Evolutionary conservation across 805 yeast species (phyloP).

Genomic region (Pichia phayaonensis): DNA sequence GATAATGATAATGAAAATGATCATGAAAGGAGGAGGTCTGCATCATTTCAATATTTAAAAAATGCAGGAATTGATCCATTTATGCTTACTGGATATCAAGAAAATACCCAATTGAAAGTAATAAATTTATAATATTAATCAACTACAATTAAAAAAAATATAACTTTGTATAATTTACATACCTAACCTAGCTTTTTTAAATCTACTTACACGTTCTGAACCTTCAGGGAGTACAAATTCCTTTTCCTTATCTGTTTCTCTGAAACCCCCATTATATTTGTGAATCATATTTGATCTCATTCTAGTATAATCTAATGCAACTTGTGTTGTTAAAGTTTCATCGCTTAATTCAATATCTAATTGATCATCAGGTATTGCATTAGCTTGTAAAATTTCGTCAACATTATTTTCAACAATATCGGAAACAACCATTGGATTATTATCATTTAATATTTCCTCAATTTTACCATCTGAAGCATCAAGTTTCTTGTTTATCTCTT

Average conservation of each 20-base stretch:
- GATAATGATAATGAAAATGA: background rate
- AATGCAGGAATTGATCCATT: slow-evolving; percentile 23
- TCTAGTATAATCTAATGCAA: slow-evolving; percentile 49
- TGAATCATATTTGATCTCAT: slow-evolving; percentile 45
- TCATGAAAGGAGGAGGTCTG: slow-evolving; percentile 11
- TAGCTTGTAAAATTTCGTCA: slow-evolving; percentile 20
- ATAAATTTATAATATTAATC: background rate
- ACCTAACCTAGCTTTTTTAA: slow-evolving; percentile 47
- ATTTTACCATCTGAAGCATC: slow-evolving; percentile 24
- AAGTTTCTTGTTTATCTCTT: slow-evolving; percentile 7
- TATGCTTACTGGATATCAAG: slow-evolving; percentile 25
- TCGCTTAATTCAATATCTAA: slow-evolving; percentile 24
- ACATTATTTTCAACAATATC: slow-evolving; percentile 37
- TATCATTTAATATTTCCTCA: slow-evolving; percentile 32
- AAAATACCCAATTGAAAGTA: slow-evolving; percentile 13
- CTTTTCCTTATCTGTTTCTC: slow-evolving; percentile 37
- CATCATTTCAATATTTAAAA: slow-evolving; percentile 18
- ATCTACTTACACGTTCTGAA: slow-evolving; percentile 49
- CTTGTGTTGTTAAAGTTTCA: slow-evolving; percentile 38
- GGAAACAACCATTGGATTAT: slow-evolving; percentile 34
- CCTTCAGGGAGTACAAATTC: slow-evolving; percentile 68
- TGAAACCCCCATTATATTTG: slow-evolving; percentile 38
- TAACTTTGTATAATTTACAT: background rate
- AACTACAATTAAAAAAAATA: background rate
- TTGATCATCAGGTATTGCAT: slow-evolving; percentile 20